phyloP scores from a whole-genome alignment of 202 grass and related monocot genomes.

The Hordeum pubiflorum region DNA sequence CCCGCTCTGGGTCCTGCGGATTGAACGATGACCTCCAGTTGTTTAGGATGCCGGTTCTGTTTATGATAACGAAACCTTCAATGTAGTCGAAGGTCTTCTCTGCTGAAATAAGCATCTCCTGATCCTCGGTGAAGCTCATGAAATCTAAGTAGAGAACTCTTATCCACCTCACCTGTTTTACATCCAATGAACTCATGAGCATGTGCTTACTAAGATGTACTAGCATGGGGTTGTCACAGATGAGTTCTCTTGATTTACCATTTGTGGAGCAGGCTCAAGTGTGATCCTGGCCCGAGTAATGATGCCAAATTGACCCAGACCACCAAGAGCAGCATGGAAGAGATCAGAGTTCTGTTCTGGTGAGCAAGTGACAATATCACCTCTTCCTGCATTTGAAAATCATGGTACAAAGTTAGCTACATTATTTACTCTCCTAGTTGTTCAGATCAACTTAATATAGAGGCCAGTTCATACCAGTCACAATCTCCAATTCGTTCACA shows the following conservation, averaged over 20 bases:
- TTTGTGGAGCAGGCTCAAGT: slow-evolving; percentile 68
- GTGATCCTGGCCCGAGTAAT: slow-evolving; percentile 81
- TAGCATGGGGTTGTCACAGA: not conserved
- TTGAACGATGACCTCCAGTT: slow-evolving; percentile 83
- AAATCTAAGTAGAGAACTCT: slow-evolving; percentile 84
- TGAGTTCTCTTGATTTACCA: slow-evolving; percentile 43
- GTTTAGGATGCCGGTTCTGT: slow-evolving; percentile 66
- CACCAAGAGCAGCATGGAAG: slow-evolving; percentile 79
- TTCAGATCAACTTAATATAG: not conserved
- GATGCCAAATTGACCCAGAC: slow-evolving; percentile 83
- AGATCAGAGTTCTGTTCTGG: slow-evolving; percentile 55
- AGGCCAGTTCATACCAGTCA: slow-evolving; percentile 51
- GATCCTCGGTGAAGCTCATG: slow-evolving; percentile 63
- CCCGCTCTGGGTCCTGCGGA: slow-evolving; percentile 47
- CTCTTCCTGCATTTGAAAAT: slow-evolving; percentile 53
- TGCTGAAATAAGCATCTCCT: slow-evolving; percentile 77
- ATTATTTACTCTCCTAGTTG: not conserved
- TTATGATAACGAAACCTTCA: slow-evolving; percentile 87
- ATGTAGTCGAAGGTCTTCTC: slow-evolving; percentile 79
- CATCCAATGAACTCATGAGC: slow-evolving; percentile 7
- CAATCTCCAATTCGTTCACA: slow-evolving; percentile 64
- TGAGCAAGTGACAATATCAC: slow-evolving; percentile 62
- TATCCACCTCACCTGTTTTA: slow-evolving; percentile 74
- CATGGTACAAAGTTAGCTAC: slow-evolving; percentile 10
- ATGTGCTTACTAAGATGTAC: slow-evolving; percentile 7